Conservation (phyloP, 192 early-diverging fungal species). For the Coemansia sp. region DNA sequence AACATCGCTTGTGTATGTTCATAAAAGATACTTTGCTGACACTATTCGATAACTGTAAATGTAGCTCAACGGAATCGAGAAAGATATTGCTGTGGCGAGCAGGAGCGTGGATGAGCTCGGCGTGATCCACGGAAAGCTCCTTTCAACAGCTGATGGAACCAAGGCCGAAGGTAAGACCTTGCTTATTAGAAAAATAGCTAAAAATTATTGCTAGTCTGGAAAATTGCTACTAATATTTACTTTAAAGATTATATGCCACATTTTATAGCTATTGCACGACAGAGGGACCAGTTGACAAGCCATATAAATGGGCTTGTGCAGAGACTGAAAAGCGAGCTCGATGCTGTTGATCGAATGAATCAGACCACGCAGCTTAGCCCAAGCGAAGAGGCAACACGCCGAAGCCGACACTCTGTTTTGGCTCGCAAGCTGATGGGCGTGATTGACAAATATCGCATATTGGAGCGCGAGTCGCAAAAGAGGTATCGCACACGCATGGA, state of each 20-base stretch:
- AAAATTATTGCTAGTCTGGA: background rate
- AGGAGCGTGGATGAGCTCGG: slow-evolving; percentile 37
- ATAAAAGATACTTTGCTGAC: background rate
- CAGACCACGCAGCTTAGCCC: slow-evolving; percentile 28
- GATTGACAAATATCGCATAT: slow-evolving; percentile 44
- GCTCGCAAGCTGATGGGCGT: slow-evolving; percentile 43
- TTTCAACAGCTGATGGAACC: slow-evolving; percentile 44
- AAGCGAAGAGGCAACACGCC: slow-evolving; percentile 43
- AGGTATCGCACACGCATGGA: slow-evolving; percentile 48
- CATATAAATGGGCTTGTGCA: slow-evolving; percentile 44
- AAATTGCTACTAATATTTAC: background rate
- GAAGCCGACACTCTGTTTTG: slow-evolving; percentile 41
- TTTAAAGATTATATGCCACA: background rate
- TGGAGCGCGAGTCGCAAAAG: slow-evolving; percentile 49
- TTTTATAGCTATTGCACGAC: slow-evolving; percentile 41
- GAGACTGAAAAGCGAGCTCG: slow-evolving; percentile 40
- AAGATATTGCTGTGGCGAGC: slow-evolving; percentile 31
- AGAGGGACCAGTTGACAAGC: slow-evolving; percentile 41
- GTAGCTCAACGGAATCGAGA: slow-evolving; percentile 42
- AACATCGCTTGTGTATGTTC: background rate
- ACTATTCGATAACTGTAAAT: background rate
- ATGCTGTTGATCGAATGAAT: slow-evolving; percentile 47
- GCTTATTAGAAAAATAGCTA: too few species aligned
- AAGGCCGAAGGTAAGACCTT: slow-evolving; percentile 52
- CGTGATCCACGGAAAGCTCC: slow-evolving; percentile 34